These are phyloP conservation scores for Copromyces sp. DNA, from an alignment of 495 filamentous ascomycete genomes.

Conservation along the genomic window DNA sequence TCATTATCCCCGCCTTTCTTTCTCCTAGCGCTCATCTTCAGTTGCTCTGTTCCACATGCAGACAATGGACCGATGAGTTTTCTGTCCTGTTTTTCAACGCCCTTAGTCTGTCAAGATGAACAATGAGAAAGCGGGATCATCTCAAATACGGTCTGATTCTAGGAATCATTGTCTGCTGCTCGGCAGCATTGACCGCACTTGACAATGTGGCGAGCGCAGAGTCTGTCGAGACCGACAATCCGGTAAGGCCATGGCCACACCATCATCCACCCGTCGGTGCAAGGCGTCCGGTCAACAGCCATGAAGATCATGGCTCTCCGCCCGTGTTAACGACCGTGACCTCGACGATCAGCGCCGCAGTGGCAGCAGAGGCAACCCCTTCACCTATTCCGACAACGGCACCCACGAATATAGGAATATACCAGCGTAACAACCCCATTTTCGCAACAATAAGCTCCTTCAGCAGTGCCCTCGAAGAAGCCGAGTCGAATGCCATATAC, in stretches of 20 bases:
- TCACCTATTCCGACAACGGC: constrained; percentile 1
- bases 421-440: not conserved
- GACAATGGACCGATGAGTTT: not conserved
- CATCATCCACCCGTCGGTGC: not conserved
- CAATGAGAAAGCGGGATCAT: not conserved
- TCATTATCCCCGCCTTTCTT: not conserved
- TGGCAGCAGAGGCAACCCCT: not conserved
- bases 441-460: constrained; percentile 10
- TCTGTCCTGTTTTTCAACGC: not conserved
- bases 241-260: not conserved
- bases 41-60: not conserved
- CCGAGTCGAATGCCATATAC: not conserved
- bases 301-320: not conserved
- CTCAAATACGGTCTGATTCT: not conserved
- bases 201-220: not conserved
- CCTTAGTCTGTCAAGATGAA: not conserved
- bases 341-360: not conserved
- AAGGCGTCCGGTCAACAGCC: not conserved
- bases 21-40: not conserved
- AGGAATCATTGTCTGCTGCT: not conserved
- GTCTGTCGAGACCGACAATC: not conserved
- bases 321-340: not conserved
- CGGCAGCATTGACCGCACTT: not conserved
- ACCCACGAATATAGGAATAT: not conserved
- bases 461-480: constrained; percentile 10